Percentiles rank a stretch among this genome's conserved stretches.
Evolutionary conservation across 2,329 filamentous ascomycete genomes (phyloP).

Genomic region (Sporothrix protearum): DNA sequence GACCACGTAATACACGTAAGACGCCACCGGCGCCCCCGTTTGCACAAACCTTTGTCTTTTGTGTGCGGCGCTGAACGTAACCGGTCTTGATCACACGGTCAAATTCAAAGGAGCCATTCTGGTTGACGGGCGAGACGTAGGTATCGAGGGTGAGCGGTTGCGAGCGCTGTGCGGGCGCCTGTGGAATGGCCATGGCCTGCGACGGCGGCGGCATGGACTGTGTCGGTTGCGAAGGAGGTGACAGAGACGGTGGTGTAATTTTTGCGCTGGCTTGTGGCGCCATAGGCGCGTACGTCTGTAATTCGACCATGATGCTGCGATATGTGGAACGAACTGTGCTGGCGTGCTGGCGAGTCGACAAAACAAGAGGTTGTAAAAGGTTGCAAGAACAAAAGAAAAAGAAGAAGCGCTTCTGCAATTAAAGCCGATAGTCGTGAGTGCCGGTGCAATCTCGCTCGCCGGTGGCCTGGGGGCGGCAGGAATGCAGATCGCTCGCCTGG

Average conservation of each 20-base stretch:
- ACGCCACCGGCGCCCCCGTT: not conserved
- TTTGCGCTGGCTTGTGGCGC: conserved; percentile 28
- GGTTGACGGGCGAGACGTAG: conserved; percentile 75
- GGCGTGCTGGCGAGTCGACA: not conserved
- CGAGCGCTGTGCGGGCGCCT: conserved; percentile 33
- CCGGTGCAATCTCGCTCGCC: not conserved
- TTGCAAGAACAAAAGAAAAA: not conserved
- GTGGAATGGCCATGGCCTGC: conserved; percentile 23
- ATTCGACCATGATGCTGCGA: conserved; percentile 29
- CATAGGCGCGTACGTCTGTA: conserved; percentile 30
- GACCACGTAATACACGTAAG: not conserved
- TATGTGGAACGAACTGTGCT: not conserved
- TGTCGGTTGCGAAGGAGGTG: not conserved
- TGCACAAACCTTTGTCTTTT: conserved; percentile 79
- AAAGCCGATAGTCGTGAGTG: not conserved
- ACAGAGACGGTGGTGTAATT: not conserved
- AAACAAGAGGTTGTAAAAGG: not conserved
- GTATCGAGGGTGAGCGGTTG: conserved; percentile 56
- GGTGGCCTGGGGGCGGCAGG: not conserved
- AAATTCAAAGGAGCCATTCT: conserved; percentile 94
- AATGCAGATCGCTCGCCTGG: conserved; percentile 8
- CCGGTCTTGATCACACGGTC: conserved; percentile 90
- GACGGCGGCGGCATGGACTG: not conserved
- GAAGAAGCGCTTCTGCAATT: not conserved
- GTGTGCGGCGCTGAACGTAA: conserved; percentile 79